Evolutionary conservation across 805 yeast genomes (phyloP), one percentile per base, ranked within the genome.

Genomic region (Jamesozyma piceae): DNA sequence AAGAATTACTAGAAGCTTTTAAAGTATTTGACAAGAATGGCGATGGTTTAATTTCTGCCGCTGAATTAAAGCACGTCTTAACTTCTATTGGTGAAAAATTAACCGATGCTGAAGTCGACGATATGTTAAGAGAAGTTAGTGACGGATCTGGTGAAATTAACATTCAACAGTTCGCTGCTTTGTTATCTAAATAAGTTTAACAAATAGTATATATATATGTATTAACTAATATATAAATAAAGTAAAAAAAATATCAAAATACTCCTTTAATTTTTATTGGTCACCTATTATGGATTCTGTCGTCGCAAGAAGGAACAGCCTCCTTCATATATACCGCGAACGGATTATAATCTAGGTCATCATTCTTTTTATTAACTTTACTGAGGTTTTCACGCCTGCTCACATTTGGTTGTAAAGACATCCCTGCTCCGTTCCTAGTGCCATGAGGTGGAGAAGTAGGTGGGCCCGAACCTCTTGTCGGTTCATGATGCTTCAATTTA

Each of bases 61-160:
- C 96, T 46, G 98, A 92, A 69, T 77, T 92, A 63, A 82, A 95
- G 66, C 96, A 90, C 63, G 97, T 92, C 37, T 79, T 92, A 66
- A 92, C 97, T 38, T 86, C 97, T 8, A 92, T 92, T 63, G 98
- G 98, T 59, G 98, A 92, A 68, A 88, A 86, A 65, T 76, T 92
- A 56, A 80, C 95, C 17, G 98, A 92, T 55, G 94, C 90, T 42
- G 98, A 92, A 67, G 97, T 94, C 41, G 94, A 87, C 58, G 95
- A 88, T 66, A 92, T 92, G 97, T 77, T 92, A 60, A 80, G 82
- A 60, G 98, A 92, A 65, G 97, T 97, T 43, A 80, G 90, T 49
- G 87, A 86, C 65, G 90, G 95, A 50, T 95, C 94, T 53, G 98
- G 98, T 46, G 95, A 87, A 68, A 92, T 92, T 60, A 94, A 92